These are phyloP conservation scores for Lentinula raphanica DNA, from an alignment of 768 basidiomycete genomes.

Conservation along the genomic window DNA sequence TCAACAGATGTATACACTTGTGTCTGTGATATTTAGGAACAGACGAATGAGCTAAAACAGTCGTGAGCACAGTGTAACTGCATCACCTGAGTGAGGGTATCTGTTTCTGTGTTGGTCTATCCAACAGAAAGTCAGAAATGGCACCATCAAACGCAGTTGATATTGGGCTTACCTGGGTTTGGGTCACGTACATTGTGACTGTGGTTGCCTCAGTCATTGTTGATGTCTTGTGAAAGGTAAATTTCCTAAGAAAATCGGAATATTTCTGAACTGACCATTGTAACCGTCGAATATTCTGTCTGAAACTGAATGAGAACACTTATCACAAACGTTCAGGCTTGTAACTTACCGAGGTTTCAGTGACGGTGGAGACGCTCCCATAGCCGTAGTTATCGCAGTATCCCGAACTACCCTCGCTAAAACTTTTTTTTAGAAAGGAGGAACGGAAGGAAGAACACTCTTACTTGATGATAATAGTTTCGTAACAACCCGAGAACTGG, in stretches of 20 bases:
- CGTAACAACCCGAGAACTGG: slow-evolving; percentile 51
- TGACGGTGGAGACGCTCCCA: slow-evolving; percentile 27
- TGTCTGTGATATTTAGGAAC: neutral
- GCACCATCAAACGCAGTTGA: slow-evolving; percentile 11
- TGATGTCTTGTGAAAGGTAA: slow-evolving; percentile 22
- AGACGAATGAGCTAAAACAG: neutral
- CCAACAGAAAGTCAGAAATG: neutral
- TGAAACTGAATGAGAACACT: neutral
- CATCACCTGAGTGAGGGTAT: slow-evolving; percentile 18
- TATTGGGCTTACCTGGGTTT: slow-evolving; percentile 29
- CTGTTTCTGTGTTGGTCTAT: slow-evolving; percentile 6
- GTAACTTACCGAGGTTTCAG: slow-evolving; percentile 12
- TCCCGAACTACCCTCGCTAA: slow-evolving; percentile 12
- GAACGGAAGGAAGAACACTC: slow-evolving; percentile 3
- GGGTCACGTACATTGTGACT: slow-evolving; percentile 38
- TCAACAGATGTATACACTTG: slow-evolving; percentile 38
- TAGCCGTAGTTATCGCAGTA: slow-evolving; percentile 16
- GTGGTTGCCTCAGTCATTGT: slow-evolving; percentile 29
- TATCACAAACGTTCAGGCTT: too few relatives aligned
- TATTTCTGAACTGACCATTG: slow-evolving; percentile 10
- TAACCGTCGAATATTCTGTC: slow-evolving; percentile 12
- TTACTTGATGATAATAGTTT: slow-evolving; percentile 55
- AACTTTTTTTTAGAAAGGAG: slow-evolving; percentile 1
- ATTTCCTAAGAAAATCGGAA: neutral
- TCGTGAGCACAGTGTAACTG: neutral